phyloP scores from a whole-genome alignment of 371 early-diverging fungal species.

The Apophysomyces ossiformis region DNA sequence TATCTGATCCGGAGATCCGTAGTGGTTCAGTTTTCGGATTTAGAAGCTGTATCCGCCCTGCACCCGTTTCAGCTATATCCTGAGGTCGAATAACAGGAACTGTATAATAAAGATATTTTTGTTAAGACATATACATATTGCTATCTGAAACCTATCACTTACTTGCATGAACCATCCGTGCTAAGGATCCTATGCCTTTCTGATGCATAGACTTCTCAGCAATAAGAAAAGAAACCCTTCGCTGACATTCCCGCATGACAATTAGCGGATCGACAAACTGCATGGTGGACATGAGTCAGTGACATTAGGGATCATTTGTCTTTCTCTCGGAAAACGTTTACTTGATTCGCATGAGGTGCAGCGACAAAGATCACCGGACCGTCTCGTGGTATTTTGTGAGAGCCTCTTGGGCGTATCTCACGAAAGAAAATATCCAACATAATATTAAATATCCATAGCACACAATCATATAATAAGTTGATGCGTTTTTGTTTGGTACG shows the following conservation, averaged over 20 bases:
- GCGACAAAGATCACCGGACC: conserved; percentile 92
- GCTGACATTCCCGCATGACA: conserved; percentile 72
- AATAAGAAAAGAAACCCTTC: conserved; percentile 79
- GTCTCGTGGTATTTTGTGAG: conserved; percentile 78
- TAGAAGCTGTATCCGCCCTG: conserved; percentile 66
- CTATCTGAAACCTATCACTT: conserved; percentile 19
- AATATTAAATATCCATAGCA: conserved; percentile 52
- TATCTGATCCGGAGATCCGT: conserved; percentile 64
- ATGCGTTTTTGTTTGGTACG: conserved; percentile 13
- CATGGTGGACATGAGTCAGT: too few relatives aligned
- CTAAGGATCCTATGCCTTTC: conserved; percentile 78
- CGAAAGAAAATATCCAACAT: conserved; percentile 82
- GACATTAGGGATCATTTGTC: neutral
- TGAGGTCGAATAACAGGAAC: conserved; percentile 90
- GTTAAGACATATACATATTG: conserved; percentile 4
- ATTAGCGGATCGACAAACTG: conserved; percentile 90
- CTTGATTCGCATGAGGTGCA: conserved; percentile 94
- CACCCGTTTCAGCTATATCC: conserved; percentile 73
- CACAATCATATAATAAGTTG: conserved; percentile 27
- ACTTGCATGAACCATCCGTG: conserved; percentile 71
- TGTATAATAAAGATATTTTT: conserved; percentile 21
- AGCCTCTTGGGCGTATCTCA: conserved; percentile 82
- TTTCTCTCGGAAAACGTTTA: conserved; percentile 19
- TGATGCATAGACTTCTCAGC: conserved; percentile 84
- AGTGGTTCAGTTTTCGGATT: conserved; percentile 66